phyloP scores from a whole-genome alignment of 805 yeast species.

The Saccharomyces jurei region DNA sequence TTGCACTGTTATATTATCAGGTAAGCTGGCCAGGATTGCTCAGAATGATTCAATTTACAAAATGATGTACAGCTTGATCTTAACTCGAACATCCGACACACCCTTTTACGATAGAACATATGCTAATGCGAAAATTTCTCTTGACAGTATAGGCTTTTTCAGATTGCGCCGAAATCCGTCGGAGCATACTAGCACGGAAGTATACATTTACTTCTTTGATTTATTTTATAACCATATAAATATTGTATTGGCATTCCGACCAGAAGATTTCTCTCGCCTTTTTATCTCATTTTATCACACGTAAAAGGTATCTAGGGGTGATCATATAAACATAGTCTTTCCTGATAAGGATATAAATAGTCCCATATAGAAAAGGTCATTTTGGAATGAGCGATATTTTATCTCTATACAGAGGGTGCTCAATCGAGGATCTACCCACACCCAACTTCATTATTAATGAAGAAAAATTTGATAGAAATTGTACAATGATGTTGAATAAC shows the following conservation, averaged over 20 bases:
- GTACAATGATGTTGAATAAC: conserved; percentile 41
- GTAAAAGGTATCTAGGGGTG: not conserved
- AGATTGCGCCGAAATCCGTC: not conserved
- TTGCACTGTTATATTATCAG: not conserved
- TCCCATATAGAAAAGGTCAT: not conserved
- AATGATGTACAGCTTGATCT: not conserved
- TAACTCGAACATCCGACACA: not conserved
- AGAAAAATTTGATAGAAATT: conserved; percentile 34
- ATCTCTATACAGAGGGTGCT: conserved; percentile 30
- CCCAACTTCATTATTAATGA: conserved; percentile 41
- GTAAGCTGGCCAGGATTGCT: not conserved
- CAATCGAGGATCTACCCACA: conserved; percentile 35
- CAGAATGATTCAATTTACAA: not conserved
- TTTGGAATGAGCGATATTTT: conserved; percentile 8
- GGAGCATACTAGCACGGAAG: not conserved
- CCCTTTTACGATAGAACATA: not conserved
- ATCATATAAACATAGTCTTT: not conserved
- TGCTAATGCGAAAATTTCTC: not conserved
- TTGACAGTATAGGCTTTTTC: not conserved
- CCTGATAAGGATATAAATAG: not conserved
- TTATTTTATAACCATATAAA: not conserved
- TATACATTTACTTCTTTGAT: not conserved
- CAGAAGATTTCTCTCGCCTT: not conserved
- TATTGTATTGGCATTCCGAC: not conserved
- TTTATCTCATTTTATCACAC: not conserved